Base-by-base conservation (phyloP, 2,329 filamentous ascomycete species). In the Botrytis fabae region DNA sequence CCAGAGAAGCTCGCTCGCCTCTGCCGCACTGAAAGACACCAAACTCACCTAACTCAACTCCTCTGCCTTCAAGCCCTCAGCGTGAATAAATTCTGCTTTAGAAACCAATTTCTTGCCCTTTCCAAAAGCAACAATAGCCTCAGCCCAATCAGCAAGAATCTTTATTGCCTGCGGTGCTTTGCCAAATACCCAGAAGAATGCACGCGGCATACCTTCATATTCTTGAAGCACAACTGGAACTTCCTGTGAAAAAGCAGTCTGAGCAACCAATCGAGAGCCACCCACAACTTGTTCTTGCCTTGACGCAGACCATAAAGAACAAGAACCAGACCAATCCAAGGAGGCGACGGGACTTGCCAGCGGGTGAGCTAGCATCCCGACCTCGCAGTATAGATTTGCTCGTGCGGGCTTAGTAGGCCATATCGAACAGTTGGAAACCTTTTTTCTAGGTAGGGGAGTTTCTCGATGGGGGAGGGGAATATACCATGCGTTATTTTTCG, bases 271-370 rank as follows among this genome's bases (percentile, higher is more conserved):
- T 35, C 61, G 44, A 9, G 28, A 42, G n/a, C 46, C 69, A 48
- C 64, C 69, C 20, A 73, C 42, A 8, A 54, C 54, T 40, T 70
- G 69, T 38, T 73, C 72, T 9, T 65, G 51, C 1, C 69, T 69
- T 9, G 38, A 46, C 9, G 61, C 60, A 40, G 71, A 71, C 61
- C 69, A 71, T 51, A 73, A 35, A n/a, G 69, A 54, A 14, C 69
- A 70, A 1, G 69, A 70, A 12, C 69, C 48, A 20, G 61, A 66
- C 69, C 72, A 73, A 62, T 65, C 48, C 6, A 46, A 22, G 4
- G 44, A 51, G 8, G 48, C 46, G 18, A 60, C 69, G 2, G 72
- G 72, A 25, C 54, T 46, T 20, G 63, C 69, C 22, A 64, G 57
- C 25, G 69, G 69, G 22, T 64, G 69, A 32, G 40, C 28, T 8